These are phyloP conservation scores for Pseudopithomyces chartarum DNA, from an alignment of 2,329 filamentous ascomycete genomes.

Conservation along the genomic window DNA sequence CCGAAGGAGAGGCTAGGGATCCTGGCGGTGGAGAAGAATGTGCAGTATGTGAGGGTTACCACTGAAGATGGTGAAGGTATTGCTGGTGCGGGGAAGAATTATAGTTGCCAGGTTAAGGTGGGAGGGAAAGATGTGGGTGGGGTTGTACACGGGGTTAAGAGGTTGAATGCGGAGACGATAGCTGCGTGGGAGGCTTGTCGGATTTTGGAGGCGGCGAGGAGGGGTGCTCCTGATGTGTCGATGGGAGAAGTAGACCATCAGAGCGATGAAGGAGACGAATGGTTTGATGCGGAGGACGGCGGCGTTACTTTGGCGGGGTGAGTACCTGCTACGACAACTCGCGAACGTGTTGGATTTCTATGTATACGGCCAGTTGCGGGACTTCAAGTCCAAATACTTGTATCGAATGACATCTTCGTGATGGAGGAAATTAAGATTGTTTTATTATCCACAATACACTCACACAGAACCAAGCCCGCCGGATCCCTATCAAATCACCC, in stretches of 20 bases:
- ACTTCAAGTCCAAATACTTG: too few species aligned
- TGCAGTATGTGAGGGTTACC: conserved; percentile 57
- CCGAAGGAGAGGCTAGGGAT: conserved; percentile 72
- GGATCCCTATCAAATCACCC: too few species aligned
- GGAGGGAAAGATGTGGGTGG: conserved; percentile 40
- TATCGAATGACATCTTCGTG: too few species aligned
- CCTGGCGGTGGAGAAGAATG: conserved; percentile 57
- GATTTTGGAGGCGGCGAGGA: conserved; percentile 24
- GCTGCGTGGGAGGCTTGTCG: conserved; percentile 41
- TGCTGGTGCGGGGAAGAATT: conserved; percentile 14
- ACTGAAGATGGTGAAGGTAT: conserved; percentile 18
- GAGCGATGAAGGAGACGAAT: conserved; percentile 19
- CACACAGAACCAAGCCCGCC: too few species aligned
- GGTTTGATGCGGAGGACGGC: conserved; percentile 23
- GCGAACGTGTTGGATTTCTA: too few species aligned
- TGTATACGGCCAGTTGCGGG: too few species aligned
- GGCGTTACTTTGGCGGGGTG: conserved; percentile 5
- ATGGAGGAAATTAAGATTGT: too few species aligned
- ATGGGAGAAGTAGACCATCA: conserved; percentile 5
- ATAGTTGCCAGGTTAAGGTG: conserved; percentile 41
- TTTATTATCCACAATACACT: too few species aligned
- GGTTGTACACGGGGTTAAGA: conserved; percentile 38
- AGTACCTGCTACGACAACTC: background rate
- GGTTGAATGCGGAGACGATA: conserved; percentile 46
- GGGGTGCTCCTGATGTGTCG: background rate